phyloP scores from a whole-genome alignment of 257 asterid species.

The Avicennia marina region DNA sequence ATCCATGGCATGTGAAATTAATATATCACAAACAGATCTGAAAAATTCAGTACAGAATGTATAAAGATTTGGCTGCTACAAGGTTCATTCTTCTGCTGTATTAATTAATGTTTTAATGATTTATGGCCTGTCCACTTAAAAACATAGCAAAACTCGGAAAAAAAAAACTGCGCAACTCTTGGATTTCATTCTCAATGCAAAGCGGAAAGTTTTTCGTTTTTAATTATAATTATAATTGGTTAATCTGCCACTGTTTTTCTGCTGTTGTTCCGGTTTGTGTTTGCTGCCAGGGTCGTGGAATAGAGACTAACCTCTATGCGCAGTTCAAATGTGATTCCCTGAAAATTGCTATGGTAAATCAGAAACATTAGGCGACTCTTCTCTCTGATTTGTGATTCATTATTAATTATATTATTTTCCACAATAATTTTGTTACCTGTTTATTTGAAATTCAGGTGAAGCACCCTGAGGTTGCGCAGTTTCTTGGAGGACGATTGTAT shows the following conservation, averaged over 20 bases:
- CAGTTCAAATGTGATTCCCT: constrained; percentile 88
- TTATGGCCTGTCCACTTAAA: no score
- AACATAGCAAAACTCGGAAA: no score
- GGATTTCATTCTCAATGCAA: no score
- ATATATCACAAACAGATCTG: no score
- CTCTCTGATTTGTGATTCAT: neutral
- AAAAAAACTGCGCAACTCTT: no score
- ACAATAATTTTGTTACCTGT: constrained; percentile 4
- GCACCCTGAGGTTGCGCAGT: constrained; percentile 94
- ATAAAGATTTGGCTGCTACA: no score
- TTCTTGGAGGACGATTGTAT: constrained; percentile 93
- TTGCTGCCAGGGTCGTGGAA: constrained; percentile 80
- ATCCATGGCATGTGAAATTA: no score
- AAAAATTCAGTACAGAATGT: no score
- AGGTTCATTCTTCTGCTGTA: no score
- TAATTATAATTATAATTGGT: no score
- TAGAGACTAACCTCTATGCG: constrained; percentile 95
- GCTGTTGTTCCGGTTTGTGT: neutral
- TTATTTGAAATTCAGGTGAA: constrained; percentile 60
- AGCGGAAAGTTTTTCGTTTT: no score
- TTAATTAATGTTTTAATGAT: no score
- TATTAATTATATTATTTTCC: neutral
- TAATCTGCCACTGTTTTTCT: neutral
- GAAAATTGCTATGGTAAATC: constrained; percentile 85
- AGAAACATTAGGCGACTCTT: neutral